These are phyloP conservation scores for Waltergamsia citrina DNA, from an alignment of 2,329 filamentous ascomycete genomes.

Conservation along the genomic window DNA sequence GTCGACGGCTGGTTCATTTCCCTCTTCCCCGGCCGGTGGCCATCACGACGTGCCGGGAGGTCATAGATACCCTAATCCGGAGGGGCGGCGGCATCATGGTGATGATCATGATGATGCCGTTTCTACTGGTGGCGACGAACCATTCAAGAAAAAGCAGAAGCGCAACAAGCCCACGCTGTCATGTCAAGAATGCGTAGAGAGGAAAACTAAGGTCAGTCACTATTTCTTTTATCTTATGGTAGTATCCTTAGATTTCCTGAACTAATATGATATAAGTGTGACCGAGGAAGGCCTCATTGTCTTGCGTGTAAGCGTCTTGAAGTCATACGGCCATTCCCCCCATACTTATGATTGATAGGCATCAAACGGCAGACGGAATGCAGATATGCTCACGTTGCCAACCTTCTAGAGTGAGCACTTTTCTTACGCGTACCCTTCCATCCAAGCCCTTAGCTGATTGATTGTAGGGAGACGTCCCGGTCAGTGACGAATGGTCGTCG, in stretches of 20 bases:
- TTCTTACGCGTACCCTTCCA: not conserved
- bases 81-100: not conserved
- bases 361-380: constrained; percentile 71
- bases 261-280: constrained; percentile 63
- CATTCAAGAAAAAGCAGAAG: constrained; percentile 65
- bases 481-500: constrained; percentile 41
- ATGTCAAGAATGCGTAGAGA: constrained; percentile 70
- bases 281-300: constrained; percentile 61
- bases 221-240: too few relatives aligned
- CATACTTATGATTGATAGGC: constrained; percentile 31
- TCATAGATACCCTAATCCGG: not conserved
- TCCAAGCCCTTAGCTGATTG: not conserved
- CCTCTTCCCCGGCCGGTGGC: constrained; percentile 2
- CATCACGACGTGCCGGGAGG: constrained; percentile 4
- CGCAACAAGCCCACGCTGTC: constrained; percentile 76
- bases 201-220: constrained; percentile 66
- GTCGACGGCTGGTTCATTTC: constrained; percentile 8
- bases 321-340: not conserved
- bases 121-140: constrained; percentile 18
- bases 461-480: constrained; percentile 44
- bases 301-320: constrained; percentile 43
- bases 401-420: constrained; percentile 58
- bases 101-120: not conserved
- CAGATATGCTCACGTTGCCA: constrained; percentile 67
- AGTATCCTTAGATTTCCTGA: too few relatives aligned